phyloP scores from a whole-genome alignment of 2,329 filamentous ascomycete genomes.

The Ceratocystis diversiconidia region DNA sequence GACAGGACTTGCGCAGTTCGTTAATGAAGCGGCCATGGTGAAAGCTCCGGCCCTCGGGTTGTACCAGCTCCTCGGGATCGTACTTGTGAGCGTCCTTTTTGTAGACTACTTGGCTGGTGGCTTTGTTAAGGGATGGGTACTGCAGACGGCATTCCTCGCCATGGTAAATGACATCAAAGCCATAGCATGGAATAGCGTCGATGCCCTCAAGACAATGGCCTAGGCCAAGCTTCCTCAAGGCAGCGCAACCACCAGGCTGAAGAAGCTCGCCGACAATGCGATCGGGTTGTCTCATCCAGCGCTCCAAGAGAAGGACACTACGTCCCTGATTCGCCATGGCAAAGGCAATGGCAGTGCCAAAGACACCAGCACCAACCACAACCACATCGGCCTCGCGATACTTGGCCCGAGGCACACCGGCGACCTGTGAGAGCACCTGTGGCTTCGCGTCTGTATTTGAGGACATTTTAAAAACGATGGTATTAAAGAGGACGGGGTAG shows the following conservation, averaged over 20 bases:
- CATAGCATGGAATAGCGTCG: slow-evolving; percentile 67
- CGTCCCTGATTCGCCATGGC: slow-evolving; percentile 78
- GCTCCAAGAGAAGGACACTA: slow-evolving; percentile 79
- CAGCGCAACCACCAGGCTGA: slow-evolving; percentile 77
- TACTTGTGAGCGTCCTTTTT: slow-evolving; percentile 24
- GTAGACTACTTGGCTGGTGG: slow-evolving; percentile 28
- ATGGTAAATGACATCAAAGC: slow-evolving; percentile 80
- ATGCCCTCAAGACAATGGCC: slow-evolving; percentile 74
- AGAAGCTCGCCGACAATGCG: slow-evolving; percentile 91
- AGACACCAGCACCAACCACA: slow-evolving; percentile 79
- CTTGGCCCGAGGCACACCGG: slow-evolving; percentile 19
- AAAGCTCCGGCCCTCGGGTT: slow-evolving; percentile 60
- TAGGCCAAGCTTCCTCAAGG: slow-evolving; percentile 68
- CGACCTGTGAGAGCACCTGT: slow-evolving; percentile 8
- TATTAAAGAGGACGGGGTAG: background rate
- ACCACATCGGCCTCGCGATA: slow-evolving; percentile 67
- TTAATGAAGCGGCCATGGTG: slow-evolving; percentile 91
- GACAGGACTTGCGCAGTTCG: slow-evolving; percentile 62
- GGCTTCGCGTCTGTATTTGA: background rate
- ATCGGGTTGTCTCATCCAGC: slow-evolving; percentile 80
- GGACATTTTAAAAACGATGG: background rate
- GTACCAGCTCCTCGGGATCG: slow-evolving; percentile 30
- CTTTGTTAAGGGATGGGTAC: slow-evolving; percentile 53
- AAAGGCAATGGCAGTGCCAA: slow-evolving; percentile 75
- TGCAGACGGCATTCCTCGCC: slow-evolving; percentile 58